A percentile compares a stretch with the other conserved stretches of the same genome.
Conservation (phyloP, 2,329 filamentous ascomycete species). For the Ophiostoma ulmi region DNA sequence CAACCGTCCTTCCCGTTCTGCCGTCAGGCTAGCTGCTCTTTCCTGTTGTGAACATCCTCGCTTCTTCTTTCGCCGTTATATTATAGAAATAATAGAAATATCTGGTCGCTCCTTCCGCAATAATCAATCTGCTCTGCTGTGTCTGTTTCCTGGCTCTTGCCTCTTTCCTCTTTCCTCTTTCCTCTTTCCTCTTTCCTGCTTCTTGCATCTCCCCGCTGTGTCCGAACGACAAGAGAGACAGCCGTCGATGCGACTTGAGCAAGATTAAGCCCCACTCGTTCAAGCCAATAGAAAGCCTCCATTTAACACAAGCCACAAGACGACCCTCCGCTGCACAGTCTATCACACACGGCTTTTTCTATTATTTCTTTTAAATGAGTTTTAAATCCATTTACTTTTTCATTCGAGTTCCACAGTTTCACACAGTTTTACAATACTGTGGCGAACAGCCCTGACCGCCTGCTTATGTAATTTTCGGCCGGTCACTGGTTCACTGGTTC, state of each 20-base stretch:
- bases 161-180: background rate
- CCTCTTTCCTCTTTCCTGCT: too few species aligned
- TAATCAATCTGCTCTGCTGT: background rate
- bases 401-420: background rate
- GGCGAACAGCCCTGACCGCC: conserved; percentile 10
- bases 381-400: background rate
- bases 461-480: conserved; percentile 25
- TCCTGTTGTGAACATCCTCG: background rate
- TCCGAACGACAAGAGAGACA: background rate
- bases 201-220: background rate
- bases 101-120: background rate
- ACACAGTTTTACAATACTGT: background rate
- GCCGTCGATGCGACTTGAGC: background rate
- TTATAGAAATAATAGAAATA: background rate
- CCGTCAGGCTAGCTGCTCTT: background rate
- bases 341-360: background rate
- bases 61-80: background rate
- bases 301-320: background rate
- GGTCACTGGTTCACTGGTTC: background rate
- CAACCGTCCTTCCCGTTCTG: background rate
- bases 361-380: background rate
- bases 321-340: background rate
- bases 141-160: too few species aligned
- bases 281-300: background rate
- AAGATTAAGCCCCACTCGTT: background rate